Conservation (phyloP, 2,329 filamentous ascomycete genomes). For the Aspergillus quadrilineatus region DNA sequence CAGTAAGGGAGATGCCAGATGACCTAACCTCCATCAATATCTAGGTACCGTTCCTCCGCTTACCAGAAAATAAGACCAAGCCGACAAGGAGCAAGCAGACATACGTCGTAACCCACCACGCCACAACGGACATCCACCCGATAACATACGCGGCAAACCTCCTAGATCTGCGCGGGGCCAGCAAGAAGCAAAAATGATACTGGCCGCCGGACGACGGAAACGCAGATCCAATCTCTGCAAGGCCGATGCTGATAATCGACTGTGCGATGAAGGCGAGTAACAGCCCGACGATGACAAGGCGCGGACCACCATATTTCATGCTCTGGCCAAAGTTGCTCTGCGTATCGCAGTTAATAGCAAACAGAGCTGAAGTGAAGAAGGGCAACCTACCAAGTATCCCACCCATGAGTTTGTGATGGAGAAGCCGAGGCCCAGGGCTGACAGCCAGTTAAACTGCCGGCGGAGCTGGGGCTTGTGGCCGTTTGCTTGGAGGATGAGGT, state of each 20-base stretch:
- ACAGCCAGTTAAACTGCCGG: conserved; percentile 22
- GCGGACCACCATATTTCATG: neutral
- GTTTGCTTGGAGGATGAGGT: conserved; percentile 1
- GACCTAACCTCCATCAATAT: neutral
- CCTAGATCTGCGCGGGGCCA: conserved; percentile 15
- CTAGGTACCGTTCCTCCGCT: too few species aligned
- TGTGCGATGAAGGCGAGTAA: conserved; percentile 21
- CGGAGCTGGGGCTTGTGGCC: conserved; percentile 16
- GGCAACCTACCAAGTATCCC: conserved; percentile 21
- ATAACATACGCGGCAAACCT: conserved; percentile 21
- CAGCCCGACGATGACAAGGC: conserved; percentile 14
- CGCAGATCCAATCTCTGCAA: conserved; percentile 20
- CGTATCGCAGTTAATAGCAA: neutral
- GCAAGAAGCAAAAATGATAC: conserved; percentile 35
- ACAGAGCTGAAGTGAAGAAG: too few species aligned
- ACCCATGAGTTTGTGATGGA: conserved; percentile 35
- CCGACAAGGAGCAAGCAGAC: conserved; percentile 16
- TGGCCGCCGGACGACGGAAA: conserved; percentile 24
- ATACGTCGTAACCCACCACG: conserved; percentile 24
- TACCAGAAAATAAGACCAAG: neutral
- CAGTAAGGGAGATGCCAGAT: neutral
- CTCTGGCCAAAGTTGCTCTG: conserved; percentile 13
- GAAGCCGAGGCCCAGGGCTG: conserved; percentile 27
- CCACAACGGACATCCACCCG: conserved; percentile 27
- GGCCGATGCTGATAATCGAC: conserved; percentile 11